Conservation (phyloP, 768 basidiomycete genomes). For the Mycena alexandri region DNA sequence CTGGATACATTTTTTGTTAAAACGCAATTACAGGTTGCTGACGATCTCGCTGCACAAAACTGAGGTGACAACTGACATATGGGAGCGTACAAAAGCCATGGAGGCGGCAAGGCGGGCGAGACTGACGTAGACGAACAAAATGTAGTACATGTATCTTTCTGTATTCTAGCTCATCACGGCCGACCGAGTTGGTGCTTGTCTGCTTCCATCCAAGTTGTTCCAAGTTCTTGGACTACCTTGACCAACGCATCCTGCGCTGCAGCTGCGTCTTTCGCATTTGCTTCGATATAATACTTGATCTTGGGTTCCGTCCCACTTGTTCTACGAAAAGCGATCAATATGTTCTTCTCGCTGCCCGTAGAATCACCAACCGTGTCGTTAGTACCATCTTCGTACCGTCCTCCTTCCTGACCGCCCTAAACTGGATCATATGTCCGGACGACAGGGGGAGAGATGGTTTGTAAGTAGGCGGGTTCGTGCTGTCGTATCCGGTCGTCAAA, state of each 20-base stretch:
- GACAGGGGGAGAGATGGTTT: slow-evolving; percentile 76
- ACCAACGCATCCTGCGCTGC: slow-evolving; percentile 64
- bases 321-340: slow-evolving; percentile 49
- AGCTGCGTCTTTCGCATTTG: slow-evolving; percentile 66
- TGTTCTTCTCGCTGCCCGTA: slow-evolving; percentile 2
- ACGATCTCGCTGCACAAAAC: slow-evolving; percentile 70
- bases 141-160: slow-evolving; percentile 7
- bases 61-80: slow-evolving; percentile 68
- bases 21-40: slow-evolving; percentile 60
- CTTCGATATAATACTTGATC: slow-evolving; percentile 95
- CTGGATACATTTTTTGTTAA: slow-evolving; percentile 14
- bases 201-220: slow-evolving; percentile 77
- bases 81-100: slow-evolving; percentile 75
- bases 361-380: slow-evolving; percentile 70
- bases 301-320: slow-evolving; percentile 95
- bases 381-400: slow-evolving; percentile 68
- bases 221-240: slow-evolving; percentile 70
- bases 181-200: slow-evolving; percentile 60
- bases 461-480: slow-evolving; percentile 74
- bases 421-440: slow-evolving; percentile 89
- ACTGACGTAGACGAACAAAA: slow-evolving; percentile 17
- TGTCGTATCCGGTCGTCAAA: slow-evolving; percentile 84
- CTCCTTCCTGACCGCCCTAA: slow-evolving; percentile 63
- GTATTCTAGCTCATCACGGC: slow-evolving; percentile 38
- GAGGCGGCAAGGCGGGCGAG: slow-evolving; percentile 61